Base-by-base conservation (phyloP, 2,329 filamentous ascomycete species). In the Cytospora piceicola region DNA sequence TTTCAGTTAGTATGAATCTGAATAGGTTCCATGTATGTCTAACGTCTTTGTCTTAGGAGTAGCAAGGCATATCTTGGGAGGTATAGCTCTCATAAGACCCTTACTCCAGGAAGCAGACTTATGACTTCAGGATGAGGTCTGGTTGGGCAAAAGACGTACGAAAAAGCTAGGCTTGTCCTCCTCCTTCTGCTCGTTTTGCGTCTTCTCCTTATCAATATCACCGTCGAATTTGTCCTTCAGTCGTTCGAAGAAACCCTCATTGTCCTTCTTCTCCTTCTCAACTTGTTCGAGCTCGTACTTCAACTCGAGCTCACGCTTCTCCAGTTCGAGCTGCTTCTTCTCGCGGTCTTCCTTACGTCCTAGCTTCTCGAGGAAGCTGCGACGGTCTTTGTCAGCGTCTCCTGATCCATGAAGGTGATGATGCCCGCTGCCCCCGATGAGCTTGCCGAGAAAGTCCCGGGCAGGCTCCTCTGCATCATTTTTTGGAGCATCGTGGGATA, bases 361-460 rank as follows among this genome's bases (percentile, higher is more conserved):
- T 22, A 52, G 42, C 20, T 42, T 63, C 12, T 63, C 60, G 17
- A 61, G 55, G 63, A 65, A 51, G 53, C 36, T 32, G 56, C 17
- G 34, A n/a, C 20, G 32, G 34, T 14, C 11, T 36, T 57, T 57
- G 61, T 63, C 60, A 15, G 49, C 14, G 24, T 58, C 53, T 34
- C 6, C 63, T 14, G 59, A 46, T 15, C 24, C 58, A 29, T 51
- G 34, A n/a, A 20, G 29, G n/a, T 46, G 22, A 36, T 67, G 65
- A 27, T 65, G 63, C 1, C 63, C 63, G 12, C 58, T 61, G 30
- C 63, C 64, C 1, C 52, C 64, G 29, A 66, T 66, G 29, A 66
- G 64, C 29, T 58, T 63, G 22, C 49, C 59, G 17, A 66, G 17
- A 15, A 63, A 66, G 54, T 66, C 64, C 51, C 64, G 46, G 34